Conservation (phyloP, 768 basidiomycete genomes). For the Rhizopogon roseolus region DNA sequence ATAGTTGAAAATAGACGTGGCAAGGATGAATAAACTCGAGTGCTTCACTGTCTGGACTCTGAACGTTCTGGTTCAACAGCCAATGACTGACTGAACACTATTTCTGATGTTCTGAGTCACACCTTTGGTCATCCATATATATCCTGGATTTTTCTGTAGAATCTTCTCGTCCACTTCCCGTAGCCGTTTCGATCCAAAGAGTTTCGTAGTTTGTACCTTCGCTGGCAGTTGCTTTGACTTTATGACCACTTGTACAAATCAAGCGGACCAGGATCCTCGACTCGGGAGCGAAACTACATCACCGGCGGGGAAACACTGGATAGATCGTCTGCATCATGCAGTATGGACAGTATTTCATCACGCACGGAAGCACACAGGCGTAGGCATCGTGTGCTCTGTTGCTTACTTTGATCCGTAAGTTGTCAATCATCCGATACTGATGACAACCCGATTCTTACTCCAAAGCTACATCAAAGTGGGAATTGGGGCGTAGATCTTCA, state of each 20-base stretch:
- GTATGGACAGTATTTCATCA: constrained; percentile 40
- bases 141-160: neutral
- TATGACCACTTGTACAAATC: neutral
- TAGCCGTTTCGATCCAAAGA: neutral
- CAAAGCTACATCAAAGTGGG: constrained; percentile 38
- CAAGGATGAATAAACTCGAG: neutral
- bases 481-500: constrained; percentile 91
- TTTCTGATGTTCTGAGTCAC: neutral
- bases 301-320: constrained; percentile 12
- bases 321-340: constrained; percentile 13
- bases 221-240: neutral
- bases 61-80: too few relatives aligned
- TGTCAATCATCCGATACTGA: constrained; percentile 8
- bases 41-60: too few relatives aligned
- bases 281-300: neutral
- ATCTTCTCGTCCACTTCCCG: neutral
- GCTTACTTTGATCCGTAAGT: constrained; percentile 86
- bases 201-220: too few relatives aligned
- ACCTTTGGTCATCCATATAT: neutral
- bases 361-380: constrained; percentile 63
- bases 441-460: neutral
- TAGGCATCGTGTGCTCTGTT: constrained; percentile 83
- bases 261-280: neutral
- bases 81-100: neutral
- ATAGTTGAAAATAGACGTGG: too few relatives aligned